Evolutionary conservation across 108 stramenopile species (phyloP), one percentile per base, ranked within the genome.

Genomic region (Pseudonitzschia pungens): DNA sequence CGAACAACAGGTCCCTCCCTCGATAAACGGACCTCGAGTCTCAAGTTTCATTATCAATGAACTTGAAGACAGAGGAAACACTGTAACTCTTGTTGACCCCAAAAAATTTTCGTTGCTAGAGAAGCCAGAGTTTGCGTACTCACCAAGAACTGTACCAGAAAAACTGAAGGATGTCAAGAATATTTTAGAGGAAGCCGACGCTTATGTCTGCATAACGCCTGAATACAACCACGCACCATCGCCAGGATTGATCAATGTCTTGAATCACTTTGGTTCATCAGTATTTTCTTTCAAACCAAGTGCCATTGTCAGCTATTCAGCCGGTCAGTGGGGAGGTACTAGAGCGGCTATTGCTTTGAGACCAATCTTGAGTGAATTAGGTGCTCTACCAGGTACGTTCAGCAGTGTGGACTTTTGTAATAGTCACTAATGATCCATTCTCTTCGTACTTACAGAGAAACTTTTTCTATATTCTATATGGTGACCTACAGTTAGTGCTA

Each of bases 161-260:
- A 22, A 75, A 22, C 54, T 89, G 24, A 40, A 83, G 52, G 68
- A 78, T 28, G 52, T 82, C 14, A 77, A 80, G 31, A 40, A 58
- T 15, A 73, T 77, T 55, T 41, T 92, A 24, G 26, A 72, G 24
- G 66, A 73, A 50, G 89, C 89, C 21, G 88, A 94, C 79, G 83
- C 77, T 8, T 92, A 89, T 75, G 85, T 94, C 3, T 77, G 77
- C 44, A 63, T 92, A 10, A 92, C 87, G n/a, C 91, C 93, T 16
- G 93, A 94, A 71, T 94, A 92, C 78, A 94, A 94, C 64, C 93
- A 94, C 73, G 77, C 85, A 0, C 84, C 86, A 27, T 84, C 87
- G 22, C 93, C 93, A 14, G 90, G 80, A 20, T 80, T 94, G 63
- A 32, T 85, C 55, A 85, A 84, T 72, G 44, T 92, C 22, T 67